Percentiles rank a stretch among this genome's conserved stretches.
phyloP scores from a whole-genome alignment of 2,329 filamentous ascomycete genomes.

The Ceratocystis smalleyi region DNA sequence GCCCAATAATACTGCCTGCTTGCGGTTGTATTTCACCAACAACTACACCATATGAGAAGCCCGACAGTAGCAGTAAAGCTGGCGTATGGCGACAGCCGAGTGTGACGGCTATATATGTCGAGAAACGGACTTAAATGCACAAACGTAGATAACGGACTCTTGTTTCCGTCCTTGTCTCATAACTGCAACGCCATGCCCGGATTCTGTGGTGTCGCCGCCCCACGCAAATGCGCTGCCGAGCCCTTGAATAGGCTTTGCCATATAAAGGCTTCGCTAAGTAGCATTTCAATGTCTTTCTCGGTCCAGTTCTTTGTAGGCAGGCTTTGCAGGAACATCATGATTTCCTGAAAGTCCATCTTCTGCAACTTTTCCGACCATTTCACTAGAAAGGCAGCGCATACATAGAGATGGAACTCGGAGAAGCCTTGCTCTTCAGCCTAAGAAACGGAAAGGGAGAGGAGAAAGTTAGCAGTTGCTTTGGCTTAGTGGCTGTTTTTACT shows the following conservation, averaged over 20 bases:
- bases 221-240: conserved; percentile 72
- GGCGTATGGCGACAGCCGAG: too few species aligned
- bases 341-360: conserved; percentile 95
- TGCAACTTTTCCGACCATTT: conserved; percentile 94
- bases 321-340: conserved; percentile 98
- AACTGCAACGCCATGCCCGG: conserved; percentile 29
- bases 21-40: background rate
- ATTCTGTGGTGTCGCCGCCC: conserved; percentile 28
- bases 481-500: conserved; percentile 2
- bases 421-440: conserved; percentile 97
- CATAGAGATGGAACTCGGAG: conserved; percentile 94
- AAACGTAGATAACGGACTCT: background rate
- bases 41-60: background rate
- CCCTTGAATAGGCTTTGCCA: conserved; percentile 97
- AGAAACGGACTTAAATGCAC: too few species aligned
- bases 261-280: conserved; percentile 92
- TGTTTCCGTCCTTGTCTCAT: conserved; percentile 12
- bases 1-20: background rate
- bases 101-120: too few species aligned
- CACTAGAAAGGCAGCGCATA: conserved; percentile 91
- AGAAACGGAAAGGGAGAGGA: background rate
- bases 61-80: too few species aligned
- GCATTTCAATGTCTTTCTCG: conserved; percentile 91
- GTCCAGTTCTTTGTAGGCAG: conserved; percentile 89
- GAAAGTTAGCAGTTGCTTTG: background rate